These are phyloP conservation scores for Gliomastix tumulicola DNA, from an alignment of 2,329 filamentous ascomycete species.

Conservation along the genomic window DNA sequence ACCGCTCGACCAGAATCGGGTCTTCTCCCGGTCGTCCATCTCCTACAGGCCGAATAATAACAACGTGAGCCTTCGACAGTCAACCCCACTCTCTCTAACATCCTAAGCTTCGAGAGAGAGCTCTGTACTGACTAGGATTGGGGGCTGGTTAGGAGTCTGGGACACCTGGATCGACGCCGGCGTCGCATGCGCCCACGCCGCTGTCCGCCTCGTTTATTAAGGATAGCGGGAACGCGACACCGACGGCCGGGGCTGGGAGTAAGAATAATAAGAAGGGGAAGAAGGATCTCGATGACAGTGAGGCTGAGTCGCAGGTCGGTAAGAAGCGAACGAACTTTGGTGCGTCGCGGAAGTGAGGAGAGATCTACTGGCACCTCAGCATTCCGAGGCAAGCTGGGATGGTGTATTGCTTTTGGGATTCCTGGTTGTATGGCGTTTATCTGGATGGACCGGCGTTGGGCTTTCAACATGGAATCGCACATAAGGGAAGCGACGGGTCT, in stretches of 20 bases:
- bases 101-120: no score
- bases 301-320: slow-evolving; percentile 44
- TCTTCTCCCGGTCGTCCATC: slow-evolving; percentile 63
- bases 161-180: slow-evolving; percentile 38
- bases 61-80: slow-evolving; percentile 11
- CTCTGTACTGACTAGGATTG: no score
- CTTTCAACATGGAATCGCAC: no score
- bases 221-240: slow-evolving; percentile 42
- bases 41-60: slow-evolving; percentile 44
- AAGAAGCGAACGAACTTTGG: slow-evolving; percentile 55
- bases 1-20: slow-evolving; percentile 62
- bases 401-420: no score
- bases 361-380: background rate
- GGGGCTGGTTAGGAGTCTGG: slow-evolving; percentile 32
- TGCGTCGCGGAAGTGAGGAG: slow-evolving; percentile 37
- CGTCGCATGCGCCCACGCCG: slow-evolving; percentile 46
- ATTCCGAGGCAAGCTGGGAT: no score
- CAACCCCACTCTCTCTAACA: no score
- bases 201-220: slow-evolving; percentile 46
- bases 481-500: no score
- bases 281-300: slow-evolving; percentile 48
- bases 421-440: no score
- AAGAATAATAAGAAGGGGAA: slow-evolving; percentile 43
- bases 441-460: no score
- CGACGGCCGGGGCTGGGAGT: slow-evolving; percentile 36